Evolutionary conservation across 2,329 filamentous ascomycete genomes (phyloP), one percentile per base, ranked within the genome.

Genomic region (Neonectria ditissima): DNA sequence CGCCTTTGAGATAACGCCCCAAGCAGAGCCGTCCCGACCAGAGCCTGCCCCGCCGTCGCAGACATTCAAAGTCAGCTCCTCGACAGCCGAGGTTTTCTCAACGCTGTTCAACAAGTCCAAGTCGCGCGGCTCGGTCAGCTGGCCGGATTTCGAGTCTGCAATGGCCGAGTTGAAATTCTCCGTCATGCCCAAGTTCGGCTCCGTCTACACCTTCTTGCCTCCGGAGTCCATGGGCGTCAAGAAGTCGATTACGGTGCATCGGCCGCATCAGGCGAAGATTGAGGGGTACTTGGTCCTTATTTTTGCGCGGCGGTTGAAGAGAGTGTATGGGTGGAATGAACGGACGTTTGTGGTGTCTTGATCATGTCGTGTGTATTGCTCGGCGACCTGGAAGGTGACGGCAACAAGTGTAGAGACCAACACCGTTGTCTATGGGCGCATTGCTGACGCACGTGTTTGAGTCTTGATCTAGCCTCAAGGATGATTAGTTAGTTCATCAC

Each of bases 151-250:
- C 28, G 75, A 78, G 55, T 67, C 73, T 1, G 82, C 80, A 22
- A 80, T 84, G 77, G 72, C 66, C 0, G 79, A 80, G 7, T 32
- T 83, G 34, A 77, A 75, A 2, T 84, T 84, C 63, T 79, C 78
- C 0, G 72, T 83, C 2, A 10, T 77, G 2, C 78, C 80, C 1
- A 80, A 75, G 60, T 77, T 77, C 37, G 81, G 81, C 3, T 83
- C 82, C 0, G 75, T 81, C 2, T 82, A 78, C 65, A 83, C 77
- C 0, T 82, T 82, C 58, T 45, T 55, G 0, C 79, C 79, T 0
- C 74, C 79, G 0, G 66, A 72, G 18, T 62, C 18, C 1, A 71
- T 78, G 69, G 59, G 34, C 0, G 69, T 69, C 7, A 65, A 73
- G 10, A 73, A 64, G 52, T 68, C 78, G 5, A 18, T 82, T 5